Percentiles rank a stretch among this genome's conserved stretches.
These are phyloP conservation scores for Trichoderma arundinaceum DNA, from an alignment of 2,329 filamentous ascomycete genomes.

Conservation along the genomic window DNA sequence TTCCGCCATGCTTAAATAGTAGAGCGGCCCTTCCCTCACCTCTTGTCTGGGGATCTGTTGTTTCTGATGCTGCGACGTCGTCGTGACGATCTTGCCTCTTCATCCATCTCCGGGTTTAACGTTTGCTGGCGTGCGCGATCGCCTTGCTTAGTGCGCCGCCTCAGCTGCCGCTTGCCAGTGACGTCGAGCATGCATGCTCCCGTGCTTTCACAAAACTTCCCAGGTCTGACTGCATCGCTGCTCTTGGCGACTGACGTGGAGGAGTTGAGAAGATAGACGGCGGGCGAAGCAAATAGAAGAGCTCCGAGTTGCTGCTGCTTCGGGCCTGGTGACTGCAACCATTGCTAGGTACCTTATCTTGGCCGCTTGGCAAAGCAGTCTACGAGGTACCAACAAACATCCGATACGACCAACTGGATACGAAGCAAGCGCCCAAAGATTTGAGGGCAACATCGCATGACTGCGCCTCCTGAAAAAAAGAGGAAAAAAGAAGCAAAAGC, in stretches of 20 bases:
- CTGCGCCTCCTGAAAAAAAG: conserved; percentile 14
- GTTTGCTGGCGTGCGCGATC: conserved; percentile 27
- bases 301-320: conserved; percentile 16
- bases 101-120: conserved; percentile 27
- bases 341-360: conserved; percentile 5
- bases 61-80: conserved; percentile 27
- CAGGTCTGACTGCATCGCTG: conserved; percentile 21
- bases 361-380: conserved; percentile 13
- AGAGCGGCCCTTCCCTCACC: conserved; percentile 9
- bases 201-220: not conserved
- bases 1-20: conserved; percentile 28
- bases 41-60: conserved; percentile 14
- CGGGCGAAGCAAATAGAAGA: not conserved
- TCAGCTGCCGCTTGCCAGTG: conserved; percentile 28
- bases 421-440: not conserved
- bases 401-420: conserved; percentile 19
- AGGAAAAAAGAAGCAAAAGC: not conserved
- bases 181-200: conserved; percentile 30
- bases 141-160: conserved; percentile 29
- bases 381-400: conserved; percentile 14
- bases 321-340: conserved; percentile 15
- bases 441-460: conserved; percentile 5
- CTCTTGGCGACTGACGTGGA: conserved; percentile 26
- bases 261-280: not conserved
- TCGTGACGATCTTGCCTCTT: conserved; percentile 31